phyloP scores from a whole-genome alignment of 2,329 filamentous ascomycete genomes.

The Lojkania enalia region DNA sequence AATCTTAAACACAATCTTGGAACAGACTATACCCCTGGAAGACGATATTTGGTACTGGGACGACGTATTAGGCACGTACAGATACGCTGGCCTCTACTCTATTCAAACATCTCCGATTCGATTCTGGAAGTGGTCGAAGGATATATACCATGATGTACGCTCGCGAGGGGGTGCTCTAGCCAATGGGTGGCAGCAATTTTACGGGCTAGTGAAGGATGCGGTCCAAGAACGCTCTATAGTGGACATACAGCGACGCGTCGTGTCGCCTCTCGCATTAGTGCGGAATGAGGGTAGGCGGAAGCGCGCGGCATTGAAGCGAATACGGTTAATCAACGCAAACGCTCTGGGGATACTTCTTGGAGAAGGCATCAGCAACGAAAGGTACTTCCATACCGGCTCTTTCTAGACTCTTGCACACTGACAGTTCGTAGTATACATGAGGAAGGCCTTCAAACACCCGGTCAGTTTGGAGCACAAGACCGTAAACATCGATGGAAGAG shows the following conservation, averaged over 20 bases:
- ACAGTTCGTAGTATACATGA: constrained; percentile 62
- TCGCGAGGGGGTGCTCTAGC: constrained; percentile 45
- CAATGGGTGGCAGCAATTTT: constrained; percentile 66
- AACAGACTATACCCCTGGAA: constrained; percentile 79
- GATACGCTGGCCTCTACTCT: constrained; percentile 79
- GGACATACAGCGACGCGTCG: constrained; percentile 70
- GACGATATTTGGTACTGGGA: constrained; percentile 98
- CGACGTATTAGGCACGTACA: constrained; percentile 76
- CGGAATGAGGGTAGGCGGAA: constrained; percentile 76
- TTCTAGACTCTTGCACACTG: constrained; percentile 8
- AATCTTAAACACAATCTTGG: constrained; percentile 74
- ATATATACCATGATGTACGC: constrained; percentile 68
- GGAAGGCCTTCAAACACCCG: constrained; percentile 52
- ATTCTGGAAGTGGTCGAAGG: constrained; percentile 71
- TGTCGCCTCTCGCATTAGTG: constrained; percentile 77
- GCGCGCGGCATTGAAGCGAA: constrained; percentile 68
- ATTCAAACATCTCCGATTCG: constrained; percentile 81
- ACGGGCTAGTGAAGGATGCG: constrained; percentile 75
- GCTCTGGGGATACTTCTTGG: constrained; percentile 86
- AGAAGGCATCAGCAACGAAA: constrained; percentile 70
- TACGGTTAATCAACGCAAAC: constrained; percentile 81
- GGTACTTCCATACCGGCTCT: constrained; percentile 16
- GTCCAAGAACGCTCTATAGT: constrained; percentile 72
- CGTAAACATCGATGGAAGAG: constrained; percentile 66
- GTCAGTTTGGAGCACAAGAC: constrained; percentile 51